These are phyloP conservation scores for Prunus yedoensis DNA, from an alignment of 331 rosid species.

Conservation along the genomic window DNA sequence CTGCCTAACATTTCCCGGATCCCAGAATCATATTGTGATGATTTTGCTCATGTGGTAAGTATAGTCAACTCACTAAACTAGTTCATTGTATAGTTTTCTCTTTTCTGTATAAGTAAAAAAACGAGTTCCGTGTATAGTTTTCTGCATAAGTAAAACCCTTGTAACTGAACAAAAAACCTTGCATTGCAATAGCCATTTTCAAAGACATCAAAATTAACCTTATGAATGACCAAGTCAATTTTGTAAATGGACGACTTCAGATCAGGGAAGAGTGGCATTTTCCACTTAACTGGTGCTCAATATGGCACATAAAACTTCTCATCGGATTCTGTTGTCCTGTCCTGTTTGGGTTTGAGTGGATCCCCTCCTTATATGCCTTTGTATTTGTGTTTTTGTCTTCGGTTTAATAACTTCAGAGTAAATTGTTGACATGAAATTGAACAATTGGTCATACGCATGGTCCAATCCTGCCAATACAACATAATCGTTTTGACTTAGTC, in stretches of 20 bases:
- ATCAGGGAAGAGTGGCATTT: no score
- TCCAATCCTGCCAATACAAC: no score
- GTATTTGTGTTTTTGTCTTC: no score
- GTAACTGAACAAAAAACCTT: not conserved
- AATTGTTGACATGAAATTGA: no score
- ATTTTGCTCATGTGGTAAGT: conserved; percentile 1
- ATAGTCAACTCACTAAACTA: not conserved
- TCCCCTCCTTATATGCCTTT: no score
- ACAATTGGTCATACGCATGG: no score
- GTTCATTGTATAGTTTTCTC: not conserved
- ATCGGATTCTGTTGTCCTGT: no score
- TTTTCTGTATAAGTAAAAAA: not conserved
- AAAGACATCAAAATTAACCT: not conserved
- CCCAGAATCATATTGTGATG: not conserved
- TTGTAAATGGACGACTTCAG: not conserved
- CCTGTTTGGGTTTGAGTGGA: no score
- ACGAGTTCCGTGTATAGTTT: not conserved
- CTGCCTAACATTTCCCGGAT: conserved; percentile 19
- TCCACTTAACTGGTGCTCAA: no score
- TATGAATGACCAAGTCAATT: not conserved
- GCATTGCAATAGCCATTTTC: not conserved
- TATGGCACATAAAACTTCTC: no score
- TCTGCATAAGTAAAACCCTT: not conserved
- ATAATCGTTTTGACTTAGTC: no score
- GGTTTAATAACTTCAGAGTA: no score